Evolutionary conservation across 768 basidiomycete genomes (phyloP).

Genomic region (Hygrocybe coccinea): DNA sequence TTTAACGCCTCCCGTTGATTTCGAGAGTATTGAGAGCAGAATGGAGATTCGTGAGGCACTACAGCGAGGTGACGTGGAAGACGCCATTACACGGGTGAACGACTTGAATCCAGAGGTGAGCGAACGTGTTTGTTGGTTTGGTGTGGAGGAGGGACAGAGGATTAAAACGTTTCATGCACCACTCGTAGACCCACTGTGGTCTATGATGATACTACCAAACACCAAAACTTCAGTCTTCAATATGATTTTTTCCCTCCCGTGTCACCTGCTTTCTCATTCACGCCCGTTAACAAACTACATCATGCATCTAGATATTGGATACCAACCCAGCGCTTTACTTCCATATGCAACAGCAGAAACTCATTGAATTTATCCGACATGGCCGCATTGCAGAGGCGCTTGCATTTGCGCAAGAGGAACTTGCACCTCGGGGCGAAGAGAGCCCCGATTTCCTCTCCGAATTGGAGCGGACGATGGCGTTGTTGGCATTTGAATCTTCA

Average conservation of each 20-base stretch:
- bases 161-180: conserved; percentile 98
- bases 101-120: conserved; percentile 96
- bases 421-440: conserved; percentile 93
- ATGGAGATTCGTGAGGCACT: conserved; percentile 93
- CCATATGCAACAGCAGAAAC: conserved; percentile 89
- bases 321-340: conserved; percentile 92
- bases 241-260: conserved; percentile 54
- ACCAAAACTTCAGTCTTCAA: conserved; percentile 95
- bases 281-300: conserved; percentile 12
- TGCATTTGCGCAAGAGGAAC: conserved; percentile 86
- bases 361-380: conserved; percentile 91
- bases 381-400: conserved; percentile 76
- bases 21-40: conserved; percentile 87
- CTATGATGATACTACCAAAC: conserved; percentile 73
- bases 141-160: conserved; percentile 41
- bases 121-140: conserved; percentile 12
- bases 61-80: conserved; percentile 90
- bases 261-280: conserved; percentile 13
- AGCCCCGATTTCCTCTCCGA: conserved; percentile 89
- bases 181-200: conserved; percentile 76
- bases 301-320: conserved; percentile 77
- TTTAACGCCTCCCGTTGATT: conserved; percentile 71
- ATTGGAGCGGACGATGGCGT: conserved; percentile 90
- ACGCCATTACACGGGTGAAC: conserved; percentile 92
- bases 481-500: conserved; percentile 75